Conservation (phyloP, 176 grass and related monocot genomes). For the Avena atlantica region DNA sequence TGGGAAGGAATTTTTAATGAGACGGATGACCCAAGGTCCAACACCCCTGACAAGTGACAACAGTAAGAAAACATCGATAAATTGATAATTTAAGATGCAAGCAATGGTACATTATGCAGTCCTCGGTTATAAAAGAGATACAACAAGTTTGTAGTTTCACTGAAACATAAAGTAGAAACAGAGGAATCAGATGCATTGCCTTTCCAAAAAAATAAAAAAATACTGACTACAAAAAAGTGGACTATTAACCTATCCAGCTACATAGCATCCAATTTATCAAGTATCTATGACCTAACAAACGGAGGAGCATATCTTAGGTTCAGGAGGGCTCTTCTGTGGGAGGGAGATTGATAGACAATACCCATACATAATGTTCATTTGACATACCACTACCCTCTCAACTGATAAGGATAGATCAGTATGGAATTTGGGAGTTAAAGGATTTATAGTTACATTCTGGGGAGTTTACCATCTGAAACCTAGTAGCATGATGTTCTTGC, state of each 20-base stretch:
- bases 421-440: no score
- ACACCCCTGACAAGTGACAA: slow-evolving; percentile 70
- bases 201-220: neutral
- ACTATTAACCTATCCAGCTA: slow-evolving; percentile 21
- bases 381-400: neutral
- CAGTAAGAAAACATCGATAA: slow-evolving; percentile 28
- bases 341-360: neutral
- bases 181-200: neutral
- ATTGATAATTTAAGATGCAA: slow-evolving; percentile 11
- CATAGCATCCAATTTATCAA: neutral
- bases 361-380: neutral
- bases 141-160: neutral
- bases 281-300: neutral
- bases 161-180: slow-evolving; percentile 11
- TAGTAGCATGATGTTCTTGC: neutral
- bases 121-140: neutral
- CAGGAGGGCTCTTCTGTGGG: neutral
- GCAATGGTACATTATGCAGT: neutral
- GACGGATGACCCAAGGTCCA: slow-evolving; percentile 76
- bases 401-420: neutral
- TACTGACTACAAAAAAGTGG: neutral
- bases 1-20: slow-evolving; percentile 74
- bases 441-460: no score
- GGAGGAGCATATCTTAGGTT: neutral
- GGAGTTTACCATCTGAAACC: neutral